Conservation (phyloP, 2,329 filamentous ascomycete genomes). For the Beauveria sp. region DNA sequence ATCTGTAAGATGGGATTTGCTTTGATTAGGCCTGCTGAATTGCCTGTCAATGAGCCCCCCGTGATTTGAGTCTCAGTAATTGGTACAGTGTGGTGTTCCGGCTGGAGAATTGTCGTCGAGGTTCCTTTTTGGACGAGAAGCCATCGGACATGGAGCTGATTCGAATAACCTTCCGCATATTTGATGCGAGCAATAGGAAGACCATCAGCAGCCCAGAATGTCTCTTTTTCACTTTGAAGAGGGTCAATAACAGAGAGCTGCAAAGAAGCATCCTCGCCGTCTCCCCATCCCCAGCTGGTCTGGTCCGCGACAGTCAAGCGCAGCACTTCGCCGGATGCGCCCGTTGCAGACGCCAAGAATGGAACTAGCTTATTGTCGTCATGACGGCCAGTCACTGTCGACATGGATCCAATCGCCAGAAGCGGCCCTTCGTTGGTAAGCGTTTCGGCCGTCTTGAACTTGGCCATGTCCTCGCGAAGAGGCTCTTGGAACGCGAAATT, state of each 20-base stretch:
- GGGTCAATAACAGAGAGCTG: constrained; percentile 36
- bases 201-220: constrained; percentile 46
- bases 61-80: constrained; percentile 17
- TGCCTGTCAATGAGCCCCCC: constrained; percentile 12
- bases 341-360: constrained; percentile 41
- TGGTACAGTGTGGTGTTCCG: constrained; percentile 37
- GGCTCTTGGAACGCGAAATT: constrained; percentile 24
- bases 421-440: constrained; percentile 23
- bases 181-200: constrained; percentile 44
- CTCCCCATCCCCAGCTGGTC: constrained; percentile 48
- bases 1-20: constrained; percentile 48
- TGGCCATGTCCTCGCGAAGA: constrained; percentile 30
- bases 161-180: constrained; percentile 33
- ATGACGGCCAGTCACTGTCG: constrained; percentile 28
- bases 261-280: constrained; percentile 37
- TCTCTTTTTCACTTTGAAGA: constrained; percentile 36
- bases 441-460: constrained; percentile 22
- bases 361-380: constrained; percentile 20
- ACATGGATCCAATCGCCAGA: constrained; percentile 50
- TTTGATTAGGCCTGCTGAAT: constrained; percentile 43
- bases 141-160: constrained; percentile 37
- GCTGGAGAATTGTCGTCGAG: constrained; percentile 44
- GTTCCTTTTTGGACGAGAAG: constrained; percentile 45
- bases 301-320: constrained; percentile 44
- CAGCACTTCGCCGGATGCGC: constrained; percentile 51